These are phyloP conservation scores for Nigrospora osmanthi DNA, from an alignment of 2,329 filamentous ascomycete genomes.

Conservation along the genomic window DNA sequence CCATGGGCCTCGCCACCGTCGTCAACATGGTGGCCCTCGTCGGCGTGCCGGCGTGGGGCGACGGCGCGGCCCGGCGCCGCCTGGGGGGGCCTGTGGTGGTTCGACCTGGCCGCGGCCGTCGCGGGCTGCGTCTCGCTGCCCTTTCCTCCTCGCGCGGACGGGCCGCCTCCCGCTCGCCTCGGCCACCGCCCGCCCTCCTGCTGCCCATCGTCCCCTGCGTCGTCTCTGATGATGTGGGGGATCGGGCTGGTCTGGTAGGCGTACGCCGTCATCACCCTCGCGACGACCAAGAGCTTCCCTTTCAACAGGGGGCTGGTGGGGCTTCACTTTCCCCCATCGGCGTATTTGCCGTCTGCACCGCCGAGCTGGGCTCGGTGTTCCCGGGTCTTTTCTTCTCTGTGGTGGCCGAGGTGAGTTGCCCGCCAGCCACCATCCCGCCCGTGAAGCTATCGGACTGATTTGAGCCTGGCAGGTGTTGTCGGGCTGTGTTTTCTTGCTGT, in stretches of 20 bases:
- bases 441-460: not conserved
- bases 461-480: conserved; percentile 26
- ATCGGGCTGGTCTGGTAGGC: conserved; percentile 24
- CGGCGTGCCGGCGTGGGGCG: conserved; percentile 48
- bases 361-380: conserved; percentile 28
- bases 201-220: conserved; percentile 56
- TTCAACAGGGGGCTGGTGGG: conserved; percentile 32
- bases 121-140: conserved; percentile 34
- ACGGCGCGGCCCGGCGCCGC: conserved; percentile 38
- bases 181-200: conserved; percentile 29
- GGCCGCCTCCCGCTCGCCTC: not conserved
- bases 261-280: conserved; percentile 21
- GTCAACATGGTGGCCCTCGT: conserved; percentile 51
- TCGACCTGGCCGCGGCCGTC: conserved; percentile 31
- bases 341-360: conserved; percentile 30
- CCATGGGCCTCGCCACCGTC: conserved; percentile 54
- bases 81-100: conserved; percentile 48
- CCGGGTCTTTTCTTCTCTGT: not conserved
- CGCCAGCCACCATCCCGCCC: too few species aligned
- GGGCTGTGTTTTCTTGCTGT: conserved; percentile 30
- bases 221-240: conserved; percentile 28
- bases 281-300: conserved; percentile 23
- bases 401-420: not conserved
- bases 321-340: conserved; percentile 29
- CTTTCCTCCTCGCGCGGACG: conserved; percentile 37